A percentile compares a stretch with the other conserved stretches of the same genome.
phyloP scores from a whole-genome alignment of 2,329 filamentous ascomycete genomes.

The Fusarium abutilonis region DNA sequence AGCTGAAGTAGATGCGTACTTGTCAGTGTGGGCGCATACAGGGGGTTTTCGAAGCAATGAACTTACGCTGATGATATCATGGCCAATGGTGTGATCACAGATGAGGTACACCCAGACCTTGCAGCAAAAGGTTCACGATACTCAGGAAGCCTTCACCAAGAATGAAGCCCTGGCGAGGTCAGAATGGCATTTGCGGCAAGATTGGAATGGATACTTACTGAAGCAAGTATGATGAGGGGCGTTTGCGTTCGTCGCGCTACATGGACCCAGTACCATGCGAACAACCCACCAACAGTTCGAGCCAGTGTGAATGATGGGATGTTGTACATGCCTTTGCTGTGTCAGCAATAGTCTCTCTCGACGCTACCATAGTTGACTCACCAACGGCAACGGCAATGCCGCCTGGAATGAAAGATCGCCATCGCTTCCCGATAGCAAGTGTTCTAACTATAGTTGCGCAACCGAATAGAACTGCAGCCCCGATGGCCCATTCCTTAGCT shows the following conservation, averaged over 20 bases:
- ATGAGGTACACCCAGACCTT: constrained; percentile 80
- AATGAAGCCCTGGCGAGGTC: constrained; percentile 74
- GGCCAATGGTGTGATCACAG: constrained; percentile 54
- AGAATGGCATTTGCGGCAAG: constrained; percentile 10
- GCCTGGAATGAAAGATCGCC: constrained; percentile 83
- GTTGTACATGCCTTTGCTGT: constrained; percentile 85
- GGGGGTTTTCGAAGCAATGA: neutral
- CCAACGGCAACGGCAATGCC: constrained; percentile 96
- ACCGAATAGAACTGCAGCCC: constrained; percentile 79
- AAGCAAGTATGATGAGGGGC: constrained; percentile 87
- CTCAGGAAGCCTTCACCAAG: constrained; percentile 91
- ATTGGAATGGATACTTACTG: constrained; percentile 55
- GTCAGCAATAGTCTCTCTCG: constrained; percentile 19
- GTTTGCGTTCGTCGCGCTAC: constrained; percentile 68
- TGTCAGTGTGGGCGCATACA: constrained; percentile 2
- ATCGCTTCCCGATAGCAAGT: constrained; percentile 63
- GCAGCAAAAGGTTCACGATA: constrained; percentile 86
- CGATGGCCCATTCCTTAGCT: constrained; percentile 81
- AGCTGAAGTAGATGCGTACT: constrained; percentile 52
- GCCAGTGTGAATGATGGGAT: constrained; percentile 95
- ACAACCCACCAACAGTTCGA: constrained; percentile 78
- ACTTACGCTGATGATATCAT: neutral
- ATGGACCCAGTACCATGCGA: constrained; percentile 80
- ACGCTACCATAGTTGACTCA: constrained; percentile 48
- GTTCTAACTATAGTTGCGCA: constrained; percentile 76